Evolutionary conservation across 2,329 filamentous ascomycete genomes (phyloP), one percentile per base, ranked within the genome.

Genomic region (Phaeosphaeriaceae sp.): DNA sequence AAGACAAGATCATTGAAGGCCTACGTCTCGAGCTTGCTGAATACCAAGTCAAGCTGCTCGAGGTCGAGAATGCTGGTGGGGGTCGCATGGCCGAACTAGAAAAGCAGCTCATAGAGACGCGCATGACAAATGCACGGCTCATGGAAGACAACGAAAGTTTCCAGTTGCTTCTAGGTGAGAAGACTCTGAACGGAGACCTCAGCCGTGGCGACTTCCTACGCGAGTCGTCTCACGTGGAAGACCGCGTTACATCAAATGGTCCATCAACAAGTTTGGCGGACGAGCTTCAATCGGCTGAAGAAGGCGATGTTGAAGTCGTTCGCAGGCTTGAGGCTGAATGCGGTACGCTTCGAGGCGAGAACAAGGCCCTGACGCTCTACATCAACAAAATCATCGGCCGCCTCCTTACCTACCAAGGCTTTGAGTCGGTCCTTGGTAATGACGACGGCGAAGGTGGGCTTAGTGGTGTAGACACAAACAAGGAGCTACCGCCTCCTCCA

Each of bases 91-190:
- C 90, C 60, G 91, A 96, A 73, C 83, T 97, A n/a, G 92, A 97
- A 76, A 88, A 89, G 63, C 85, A 90, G 58, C 83, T 97, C 43
- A 86, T 97, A 76, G 93, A 97, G 69, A 88, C 91, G 32, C 90
- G 92, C 65, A 94, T 97, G 88, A 89, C 92, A 60, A 99, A 97
- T 70, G 94, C 94, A 48, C 86, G 92, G 37, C 80, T 99, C 56
- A 94, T 97, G 89, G 94, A 99, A 76, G 94, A 99, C 74, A 97
- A 97, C 67, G 94, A 99, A 76, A 96, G 92, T 76, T 99, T 96
- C 75, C 93, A 97, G 75, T 83, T 97, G 30, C 85, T 99, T 15
- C 85, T 99, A 18, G 91, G 92, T 68, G 92, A 97, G 74, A 93
- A 92, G 80, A 97, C 94, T 1, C 83, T 99, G 50, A 96, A 95